phyloP scores from a whole-genome alignment of 495 filamentous ascomycete species.

The Penicillium riverlandense region DNA sequence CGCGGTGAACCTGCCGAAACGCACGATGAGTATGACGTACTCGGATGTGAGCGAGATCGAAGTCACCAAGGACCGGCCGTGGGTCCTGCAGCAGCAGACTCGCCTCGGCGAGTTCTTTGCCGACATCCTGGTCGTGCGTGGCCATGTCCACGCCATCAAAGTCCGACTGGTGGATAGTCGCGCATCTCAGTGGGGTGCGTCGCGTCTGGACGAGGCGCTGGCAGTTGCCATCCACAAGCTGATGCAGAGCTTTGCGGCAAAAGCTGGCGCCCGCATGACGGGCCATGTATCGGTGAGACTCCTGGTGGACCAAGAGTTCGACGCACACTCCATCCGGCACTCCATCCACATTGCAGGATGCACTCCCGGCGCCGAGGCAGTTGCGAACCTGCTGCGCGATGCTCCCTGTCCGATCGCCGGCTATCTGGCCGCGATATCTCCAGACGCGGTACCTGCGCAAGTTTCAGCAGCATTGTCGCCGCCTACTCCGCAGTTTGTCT shows the following conservation, averaged over 20 bases:
- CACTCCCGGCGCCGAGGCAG: slow-evolving; percentile 23
- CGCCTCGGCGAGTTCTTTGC: slow-evolving; percentile 60
- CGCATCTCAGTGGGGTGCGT: slow-evolving; percentile 44
- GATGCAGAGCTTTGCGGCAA: slow-evolving; percentile 47
- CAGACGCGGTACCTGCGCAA: slow-evolving; percentile 4
- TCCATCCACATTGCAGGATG: slow-evolving; percentile 33
- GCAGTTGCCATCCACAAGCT: slow-evolving; percentile 53
- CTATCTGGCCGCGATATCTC: slow-evolving; percentile 31
- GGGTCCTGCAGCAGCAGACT: slow-evolving; percentile 63
- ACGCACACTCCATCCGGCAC: slow-evolving; percentile 29
- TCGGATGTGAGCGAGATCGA: slow-evolving; percentile 44
- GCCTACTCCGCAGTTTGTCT: too few species aligned
- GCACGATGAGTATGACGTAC: slow-evolving; percentile 46
- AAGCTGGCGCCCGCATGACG: slow-evolving; percentile 44
- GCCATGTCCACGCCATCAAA: slow-evolving; percentile 55
- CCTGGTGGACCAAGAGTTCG: slow-evolving; percentile 46
- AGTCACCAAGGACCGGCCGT: slow-evolving; percentile 50
- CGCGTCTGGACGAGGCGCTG: slow-evolving; percentile 44
- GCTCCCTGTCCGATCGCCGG: slow-evolving; percentile 15
- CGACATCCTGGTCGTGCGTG: slow-evolving; percentile 55
- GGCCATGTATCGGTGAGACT: slow-evolving; percentile 67
- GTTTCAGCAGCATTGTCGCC: slow-evolving; percentile 8
- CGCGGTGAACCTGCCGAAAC: slow-evolving; percentile 49
- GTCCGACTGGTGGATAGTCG: slow-evolving; percentile 41
- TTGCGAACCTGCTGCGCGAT: slow-evolving; percentile 19